These are phyloP conservation scores for Achlya hypogyna DNA, from an alignment of 352 stramenopile species.

Conservation along the genomic window DNA sequence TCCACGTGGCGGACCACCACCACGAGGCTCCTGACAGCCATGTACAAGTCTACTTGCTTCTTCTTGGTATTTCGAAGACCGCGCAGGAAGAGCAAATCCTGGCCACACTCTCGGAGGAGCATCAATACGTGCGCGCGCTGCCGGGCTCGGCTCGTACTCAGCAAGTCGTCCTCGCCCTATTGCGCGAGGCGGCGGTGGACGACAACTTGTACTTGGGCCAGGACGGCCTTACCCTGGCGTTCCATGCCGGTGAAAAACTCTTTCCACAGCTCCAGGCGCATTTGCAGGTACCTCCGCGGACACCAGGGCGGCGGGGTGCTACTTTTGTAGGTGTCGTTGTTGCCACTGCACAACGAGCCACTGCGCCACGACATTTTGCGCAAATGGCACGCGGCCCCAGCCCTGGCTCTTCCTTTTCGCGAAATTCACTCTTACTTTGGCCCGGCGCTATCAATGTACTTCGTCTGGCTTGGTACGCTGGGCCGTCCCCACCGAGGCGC, in stretches of 20 bases:
- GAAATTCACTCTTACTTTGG: constrained; percentile 61
- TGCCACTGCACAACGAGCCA: constrained; percentile 51
- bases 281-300: constrained; percentile 21
- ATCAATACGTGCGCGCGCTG: constrained; percentile 39
- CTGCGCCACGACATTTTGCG: constrained; percentile 34
- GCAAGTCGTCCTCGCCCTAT: constrained; percentile 42
- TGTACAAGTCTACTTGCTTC: background rate
- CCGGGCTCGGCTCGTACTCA: constrained; percentile 42
- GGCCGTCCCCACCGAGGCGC: background rate
- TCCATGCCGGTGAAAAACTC: constrained; percentile 35
- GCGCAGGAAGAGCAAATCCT: background rate
- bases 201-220: constrained; percentile 30
- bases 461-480: constrained; percentile 25
- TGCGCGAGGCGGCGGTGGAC: constrained; percentile 33
- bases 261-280: constrained; percentile 29
- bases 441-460: constrained; percentile 61
- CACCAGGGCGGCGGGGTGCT: too few species aligned
- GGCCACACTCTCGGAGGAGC: constrained; percentile 13
- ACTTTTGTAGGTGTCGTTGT: constrained; percentile 34
- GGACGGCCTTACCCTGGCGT: constrained; percentile 23
- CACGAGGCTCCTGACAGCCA: background rate
- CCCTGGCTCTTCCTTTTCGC: constrained; percentile 29
- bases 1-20: background rate
- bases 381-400: constrained; percentile 32
- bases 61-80: background rate